Evolutionary conservation across 2,329 filamentous ascomycete genomes (phyloP), one percentile per base, ranked within the genome.

Genomic region (Zasmidium angulare): DNA sequence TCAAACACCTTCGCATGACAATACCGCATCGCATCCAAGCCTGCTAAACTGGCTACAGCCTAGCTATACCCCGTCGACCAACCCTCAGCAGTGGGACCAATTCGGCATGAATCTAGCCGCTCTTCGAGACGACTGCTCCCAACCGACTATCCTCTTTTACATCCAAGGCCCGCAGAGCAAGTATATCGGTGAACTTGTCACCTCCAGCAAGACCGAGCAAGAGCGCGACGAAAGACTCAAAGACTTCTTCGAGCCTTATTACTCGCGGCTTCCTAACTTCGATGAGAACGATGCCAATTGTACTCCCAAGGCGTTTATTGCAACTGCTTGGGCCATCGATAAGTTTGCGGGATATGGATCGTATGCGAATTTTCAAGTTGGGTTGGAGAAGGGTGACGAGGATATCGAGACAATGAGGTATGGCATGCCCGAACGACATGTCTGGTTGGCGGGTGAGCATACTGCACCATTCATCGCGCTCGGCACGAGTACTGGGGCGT

Each of bases 361-460:
- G 66, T 96, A 96, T 73, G 84, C 83, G 53, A 96, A 96, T 73
- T 96, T 96, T 75, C 91, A 92, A 68, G 81, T 89, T 17, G 91
- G 90, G 0, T 71, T 93, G 50, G 78, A 85, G 65, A 79, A 85
- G 4, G 90, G 87, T 0, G 90, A 93, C 66, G 78, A 81, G 58
- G 89, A 96, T 71, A 85, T 96, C 50, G 83, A 88, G 71, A 71
- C 75, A 1, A 77, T 88, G 76, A 73, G 85, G 22, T 69, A 74
- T 1, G 83, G 83, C 0, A 69, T 81, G 63, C 87, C 86, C 0
- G 85, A 85, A 12, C 78, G 85, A 21, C 86, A 89, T 0, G 71
- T 96, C 9, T 96, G 92, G 92, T 81, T 96, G 65, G 92, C 92
- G 0, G 92, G 92, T 0, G 92, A 96, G 76, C 92, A 96, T 76